phyloP scores from a whole-genome alignment of 257 asterid genomes.

The Solanum medicagineum region DNA sequence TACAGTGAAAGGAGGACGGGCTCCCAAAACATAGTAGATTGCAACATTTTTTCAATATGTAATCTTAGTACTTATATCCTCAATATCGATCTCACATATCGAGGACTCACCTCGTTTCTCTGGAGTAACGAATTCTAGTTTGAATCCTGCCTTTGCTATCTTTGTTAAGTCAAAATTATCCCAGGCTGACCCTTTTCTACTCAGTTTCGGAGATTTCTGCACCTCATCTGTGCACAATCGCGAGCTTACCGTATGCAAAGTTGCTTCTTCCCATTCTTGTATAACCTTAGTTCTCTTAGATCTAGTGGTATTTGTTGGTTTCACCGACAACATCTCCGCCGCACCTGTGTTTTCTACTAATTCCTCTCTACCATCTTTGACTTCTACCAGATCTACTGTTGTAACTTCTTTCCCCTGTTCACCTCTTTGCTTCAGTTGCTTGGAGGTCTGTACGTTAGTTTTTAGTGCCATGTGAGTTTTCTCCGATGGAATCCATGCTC shows the following conservation, averaged over 20 bases:
- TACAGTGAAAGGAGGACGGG: too few species aligned
- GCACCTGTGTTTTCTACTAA: too few species aligned
- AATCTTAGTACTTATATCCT: background rate
- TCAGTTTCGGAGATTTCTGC: background rate
- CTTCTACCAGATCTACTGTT: too few species aligned
- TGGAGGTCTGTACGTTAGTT: background rate
- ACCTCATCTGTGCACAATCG: background rate
- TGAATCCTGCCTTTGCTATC: background rate
- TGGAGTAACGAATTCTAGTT: background rate
- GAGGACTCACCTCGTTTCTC: background rate
- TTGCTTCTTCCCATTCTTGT: too few species aligned
- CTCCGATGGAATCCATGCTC: background rate
- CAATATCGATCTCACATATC: background rate
- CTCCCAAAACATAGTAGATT: too few species aligned
- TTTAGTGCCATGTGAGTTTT: background rate
- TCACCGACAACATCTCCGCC: too few species aligned
- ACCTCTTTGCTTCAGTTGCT: background rate
- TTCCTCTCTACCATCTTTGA: too few species aligned
- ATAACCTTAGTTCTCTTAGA: too few species aligned
- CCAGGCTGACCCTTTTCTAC: background rate
- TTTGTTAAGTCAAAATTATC: background rate
- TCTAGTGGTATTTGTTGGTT: too few species aligned
- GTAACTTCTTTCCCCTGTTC: too few species aligned
- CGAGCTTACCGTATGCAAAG: background rate
- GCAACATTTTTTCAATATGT: background rate